These are phyloP conservation scores for Posidonia australis DNA, from an alignment of 106 monocot species.

Conservation along the genomic window DNA sequence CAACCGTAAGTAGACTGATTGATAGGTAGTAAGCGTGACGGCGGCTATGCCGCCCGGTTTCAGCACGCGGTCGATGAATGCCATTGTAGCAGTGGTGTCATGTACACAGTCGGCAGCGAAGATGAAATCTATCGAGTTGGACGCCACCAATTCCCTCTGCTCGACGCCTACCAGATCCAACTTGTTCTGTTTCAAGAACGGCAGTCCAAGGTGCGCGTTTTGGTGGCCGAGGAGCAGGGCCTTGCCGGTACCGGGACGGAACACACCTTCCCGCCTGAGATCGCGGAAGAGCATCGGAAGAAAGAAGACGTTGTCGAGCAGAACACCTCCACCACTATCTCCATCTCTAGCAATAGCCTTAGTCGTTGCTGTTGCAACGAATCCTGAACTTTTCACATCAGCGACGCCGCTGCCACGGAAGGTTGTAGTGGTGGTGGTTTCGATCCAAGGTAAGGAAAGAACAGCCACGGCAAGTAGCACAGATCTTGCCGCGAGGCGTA, in stretches of 20 bases:
- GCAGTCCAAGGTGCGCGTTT: constrained; percentile 4
- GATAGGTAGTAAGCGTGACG: constrained; percentile 15
- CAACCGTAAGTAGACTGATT: background rate
- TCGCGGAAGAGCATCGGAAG: constrained; percentile 35
- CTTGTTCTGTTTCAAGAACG: constrained; percentile 21
- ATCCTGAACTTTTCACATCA: background rate
- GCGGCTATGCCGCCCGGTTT: constrained; percentile 39
- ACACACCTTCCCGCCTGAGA: constrained; percentile 34
- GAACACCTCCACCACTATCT: background rate
- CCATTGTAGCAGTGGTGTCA: background rate
- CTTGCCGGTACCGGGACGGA: constrained; percentile 19
- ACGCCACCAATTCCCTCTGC: background rate
- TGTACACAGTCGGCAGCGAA: constrained; percentile 19
- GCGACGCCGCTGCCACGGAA: background rate
- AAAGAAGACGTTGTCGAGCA: constrained; percentile 14
- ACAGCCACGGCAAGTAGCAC: constrained; percentile 22
- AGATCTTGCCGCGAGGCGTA: constrained; percentile 28
- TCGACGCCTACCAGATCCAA: constrained; percentile 13
- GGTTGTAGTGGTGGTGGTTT: background rate
- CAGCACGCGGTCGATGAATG: constrained; percentile 24
- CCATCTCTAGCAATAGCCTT: background rate
- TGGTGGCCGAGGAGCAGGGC: constrained; percentile 39
- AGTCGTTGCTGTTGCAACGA: background rate
- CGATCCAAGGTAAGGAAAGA: constrained; percentile 32
- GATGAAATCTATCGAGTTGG: constrained; percentile 28